These are phyloP conservation scores for Fomitopsis betulina DNA, from an alignment of 1,284 basidiomycete species.

Conservation along the genomic window DNA sequence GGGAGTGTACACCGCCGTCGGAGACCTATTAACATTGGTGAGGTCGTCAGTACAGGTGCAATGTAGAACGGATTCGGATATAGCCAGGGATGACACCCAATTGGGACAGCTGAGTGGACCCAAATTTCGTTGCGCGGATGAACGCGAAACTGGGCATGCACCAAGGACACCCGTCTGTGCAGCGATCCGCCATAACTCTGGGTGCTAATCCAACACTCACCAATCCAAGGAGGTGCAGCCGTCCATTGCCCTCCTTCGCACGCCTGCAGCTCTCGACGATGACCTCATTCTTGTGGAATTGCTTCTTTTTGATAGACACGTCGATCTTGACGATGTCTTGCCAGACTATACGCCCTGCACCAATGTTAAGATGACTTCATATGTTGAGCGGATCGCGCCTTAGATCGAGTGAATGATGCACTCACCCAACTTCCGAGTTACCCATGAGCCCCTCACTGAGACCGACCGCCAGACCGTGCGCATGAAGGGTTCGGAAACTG, in stretches of 20 bases:
- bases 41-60: neutral
- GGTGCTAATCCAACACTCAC: conserved; percentile 36
- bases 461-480: conserved; percentile 85
- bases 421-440: conserved; percentile 91
- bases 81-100: neutral
- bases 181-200: neutral
- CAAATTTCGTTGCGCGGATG: neutral
- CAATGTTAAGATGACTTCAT: conserved; percentile 83
- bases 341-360: conserved; percentile 90
- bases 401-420: conserved; percentile 10
- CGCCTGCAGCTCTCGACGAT: conserved; percentile 72
- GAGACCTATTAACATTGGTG: conserved; percentile 52
- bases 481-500: conserved; percentile 67
- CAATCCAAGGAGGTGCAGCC: conserved; percentile 81
- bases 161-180: neutral
- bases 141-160: neutral
- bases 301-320: conserved; percentile 81
- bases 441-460: conserved; percentile 92
- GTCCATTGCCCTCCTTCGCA: conserved; percentile 77
- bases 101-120: neutral
- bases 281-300: conserved; percentile 75
- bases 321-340: conserved; percentile 94
- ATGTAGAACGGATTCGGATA: neutral
- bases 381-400: neutral
- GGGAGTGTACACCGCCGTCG: conserved; percentile 93